Percentiles rank a stretch among this genome's conserved stretches.
Evolutionary conservation across 805 yeast genomes (phyloP).

Genomic region (Pichia cephalocereana): DNA sequence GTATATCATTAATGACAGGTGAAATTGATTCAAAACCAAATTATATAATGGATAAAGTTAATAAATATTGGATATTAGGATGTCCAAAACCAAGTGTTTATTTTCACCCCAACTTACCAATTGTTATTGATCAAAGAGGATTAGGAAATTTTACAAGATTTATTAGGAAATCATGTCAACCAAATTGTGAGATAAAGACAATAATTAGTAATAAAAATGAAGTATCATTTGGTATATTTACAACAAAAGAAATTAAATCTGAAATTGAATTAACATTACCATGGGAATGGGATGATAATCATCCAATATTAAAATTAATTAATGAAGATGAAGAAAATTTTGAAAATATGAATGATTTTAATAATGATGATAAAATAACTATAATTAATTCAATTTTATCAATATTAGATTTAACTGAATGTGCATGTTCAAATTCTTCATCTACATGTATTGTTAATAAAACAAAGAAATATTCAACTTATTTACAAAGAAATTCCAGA

Average conservation of each 20-base stretch:
- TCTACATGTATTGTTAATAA: constrained; percentile 49
- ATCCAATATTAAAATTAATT: constrained; percentile 58
- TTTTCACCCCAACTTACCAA: constrained; percentile 47
- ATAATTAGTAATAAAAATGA: constrained; percentile 30
- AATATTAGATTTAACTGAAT: constrained; percentile 41
- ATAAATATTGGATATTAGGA: constrained; percentile 72
- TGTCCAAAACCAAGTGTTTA: constrained; percentile 53
- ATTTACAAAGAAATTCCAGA: constrained; percentile 50
- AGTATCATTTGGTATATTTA: constrained; percentile 45
- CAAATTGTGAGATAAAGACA: constrained; percentile 61
- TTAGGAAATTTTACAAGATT: constrained; percentile 72
- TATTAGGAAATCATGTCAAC: constrained; percentile 64
- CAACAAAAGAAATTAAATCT: constrained; percentile 45
- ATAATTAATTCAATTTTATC: constrained; percentile 56
- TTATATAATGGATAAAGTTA: constrained; percentile 56
- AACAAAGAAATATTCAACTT: constrained; percentile 53
- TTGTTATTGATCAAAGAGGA: constrained; percentile 73
- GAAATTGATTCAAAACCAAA: constrained; percentile 57
- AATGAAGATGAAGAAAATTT: constrained; percentile 18
- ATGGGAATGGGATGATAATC: constrained; percentile 84
- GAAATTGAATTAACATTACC: constrained; percentile 70
- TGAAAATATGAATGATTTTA: constrained; percentile 44
- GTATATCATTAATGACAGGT: constrained; percentile 60
- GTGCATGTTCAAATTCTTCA: constrained; percentile 53
- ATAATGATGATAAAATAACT: constrained; percentile 43